phyloP scores from a whole-genome alignment of 768 basidiomycete species.

The Lentinula aciculospora region DNA sequence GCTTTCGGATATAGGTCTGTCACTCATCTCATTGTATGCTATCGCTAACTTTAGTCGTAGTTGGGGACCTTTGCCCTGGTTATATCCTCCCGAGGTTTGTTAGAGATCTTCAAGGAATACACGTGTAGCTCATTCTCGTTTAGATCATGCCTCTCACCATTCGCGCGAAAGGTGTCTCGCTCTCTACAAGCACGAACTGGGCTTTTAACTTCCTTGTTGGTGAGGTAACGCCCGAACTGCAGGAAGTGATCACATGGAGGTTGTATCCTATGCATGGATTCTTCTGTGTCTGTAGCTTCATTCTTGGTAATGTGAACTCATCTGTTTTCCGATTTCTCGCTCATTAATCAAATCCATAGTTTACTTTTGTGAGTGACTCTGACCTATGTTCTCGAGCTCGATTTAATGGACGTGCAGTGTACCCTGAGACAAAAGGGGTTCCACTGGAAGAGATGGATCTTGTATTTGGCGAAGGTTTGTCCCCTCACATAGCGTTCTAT shows the following conservation, averaged over 20 bases:
- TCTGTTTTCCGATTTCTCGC: constrained; percentile 5
- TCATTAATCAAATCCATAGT: constrained; percentile 34
- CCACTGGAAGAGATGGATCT: constrained; percentile 89
- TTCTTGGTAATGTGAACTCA: constrained; percentile 49
- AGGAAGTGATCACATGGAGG: constrained; percentile 85
- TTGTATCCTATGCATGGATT: constrained; percentile 95
- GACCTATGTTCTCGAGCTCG: background rate
- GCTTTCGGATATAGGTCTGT: constrained; percentile 81
- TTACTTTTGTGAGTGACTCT: constrained; percentile 59
- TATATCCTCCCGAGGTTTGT: constrained; percentile 78
- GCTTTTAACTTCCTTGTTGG: constrained; percentile 90
- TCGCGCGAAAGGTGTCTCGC: constrained; percentile 91
- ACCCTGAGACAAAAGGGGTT: constrained; percentile 83
- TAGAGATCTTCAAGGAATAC: background rate
- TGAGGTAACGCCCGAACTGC: constrained; percentile 78
- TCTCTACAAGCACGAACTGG: constrained; percentile 90
- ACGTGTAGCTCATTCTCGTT: constrained; percentile 1
- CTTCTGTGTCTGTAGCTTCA: constrained; percentile 83
- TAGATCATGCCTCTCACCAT: constrained; percentile 87
- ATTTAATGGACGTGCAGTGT: constrained; percentile 39
- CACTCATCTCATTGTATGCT: background rate
- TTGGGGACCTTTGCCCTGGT: constrained; percentile 88
- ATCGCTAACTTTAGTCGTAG: constrained; percentile 22
- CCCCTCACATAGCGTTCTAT: background rate
- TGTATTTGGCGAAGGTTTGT: constrained; percentile 82